Base-by-base conservation (phyloP, 2,329 filamentous ascomycete genomes). In the Aspergillus aculeatinus region DNA sequence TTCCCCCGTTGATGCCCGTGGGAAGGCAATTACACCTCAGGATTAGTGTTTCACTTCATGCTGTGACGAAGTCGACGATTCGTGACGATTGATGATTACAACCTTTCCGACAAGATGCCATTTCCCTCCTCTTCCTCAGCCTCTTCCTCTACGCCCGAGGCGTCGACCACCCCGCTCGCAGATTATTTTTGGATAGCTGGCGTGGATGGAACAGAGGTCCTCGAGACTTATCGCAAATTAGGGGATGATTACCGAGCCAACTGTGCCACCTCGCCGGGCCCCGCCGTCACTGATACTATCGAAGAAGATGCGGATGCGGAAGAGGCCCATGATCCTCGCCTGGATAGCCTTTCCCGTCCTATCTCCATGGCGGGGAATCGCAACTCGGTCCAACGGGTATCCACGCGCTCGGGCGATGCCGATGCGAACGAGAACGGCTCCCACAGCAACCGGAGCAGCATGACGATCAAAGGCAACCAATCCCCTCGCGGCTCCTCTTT, bases 101-200 rank as follows among this genome's bases (percentile, higher is more conserved):
- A 62, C 60, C 63, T 60, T 57, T 60, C 33, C 64, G 56, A 63
- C 66, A 69, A 60, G 61, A 76, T 77, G 70, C 69, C 68, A 33
- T 66, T 72, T 53, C 64, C 67, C 50, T 65, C 72, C 51, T 62
- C 57, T 31, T 62, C 61, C 31, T 58, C 61, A 19, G 59, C 67
- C 51, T 61, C 70, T 48, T 59, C 68, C 47, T 59, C 72, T 50
- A 50, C 73, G 48, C 67, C 75, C 57, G 78, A 82, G 60, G 67
- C 73, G 58, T 77, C 79, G 51, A 79, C 80, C 61, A 79, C 79
- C 57, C 85, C 86, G 58, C 82, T 88, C 57, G 86, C 86, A 68
- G 86, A 88, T 73, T 87, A 85, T 74, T 88, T 88, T 74, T 88
- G 87, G 81, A 88, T 88, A 55, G 75, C 78, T 56, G 80, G 80